phyloP scores from a whole-genome alignment of 345 rosid genomes.

The Lepidium aucheri region DNA sequence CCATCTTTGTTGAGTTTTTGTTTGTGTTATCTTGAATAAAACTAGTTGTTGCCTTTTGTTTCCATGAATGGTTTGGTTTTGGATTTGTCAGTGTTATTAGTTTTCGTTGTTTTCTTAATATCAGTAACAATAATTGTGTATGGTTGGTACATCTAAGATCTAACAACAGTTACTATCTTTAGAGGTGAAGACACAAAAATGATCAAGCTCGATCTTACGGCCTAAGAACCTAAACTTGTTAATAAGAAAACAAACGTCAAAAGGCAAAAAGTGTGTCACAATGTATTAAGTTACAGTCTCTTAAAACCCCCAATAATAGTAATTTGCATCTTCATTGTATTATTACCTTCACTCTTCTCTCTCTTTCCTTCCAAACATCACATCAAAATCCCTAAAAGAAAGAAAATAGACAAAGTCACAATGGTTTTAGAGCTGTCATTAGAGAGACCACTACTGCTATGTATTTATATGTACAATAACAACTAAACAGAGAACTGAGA shows the following conservation, averaged over 20 bases:
- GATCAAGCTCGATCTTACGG: not conserved
- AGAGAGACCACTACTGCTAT: too few relatives aligned
- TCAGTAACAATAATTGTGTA: not conserved
- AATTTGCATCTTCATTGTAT: not conserved
- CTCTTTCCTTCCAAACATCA: not conserved
- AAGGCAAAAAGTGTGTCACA: not conserved
- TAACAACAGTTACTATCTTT: not conserved
- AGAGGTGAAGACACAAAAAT: not conserved
- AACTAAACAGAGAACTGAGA: too few relatives aligned
- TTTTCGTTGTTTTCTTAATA: too few relatives aligned
- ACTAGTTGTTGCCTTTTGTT: not conserved
- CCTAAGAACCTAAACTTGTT: not conserved
- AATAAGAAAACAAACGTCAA: not conserved
- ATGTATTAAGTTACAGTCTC: not conserved
- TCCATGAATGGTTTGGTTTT: not conserved
- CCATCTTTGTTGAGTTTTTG: not conserved
- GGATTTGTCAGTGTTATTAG: not conserved
- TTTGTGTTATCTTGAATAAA: constrained; percentile 14
- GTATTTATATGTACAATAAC: too few relatives aligned
- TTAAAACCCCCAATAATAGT: not conserved
- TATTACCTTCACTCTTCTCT: not conserved
- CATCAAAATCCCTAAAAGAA: too few relatives aligned
- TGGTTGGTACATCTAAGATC: not conserved
- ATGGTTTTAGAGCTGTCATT: too few relatives aligned
- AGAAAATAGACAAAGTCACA: too few relatives aligned